Evolutionary conservation across 192 early-diverging fungal species (phyloP), one percentile per base, ranked within the genome.

Genomic region (Radiomyces spectabilis): DNA sequence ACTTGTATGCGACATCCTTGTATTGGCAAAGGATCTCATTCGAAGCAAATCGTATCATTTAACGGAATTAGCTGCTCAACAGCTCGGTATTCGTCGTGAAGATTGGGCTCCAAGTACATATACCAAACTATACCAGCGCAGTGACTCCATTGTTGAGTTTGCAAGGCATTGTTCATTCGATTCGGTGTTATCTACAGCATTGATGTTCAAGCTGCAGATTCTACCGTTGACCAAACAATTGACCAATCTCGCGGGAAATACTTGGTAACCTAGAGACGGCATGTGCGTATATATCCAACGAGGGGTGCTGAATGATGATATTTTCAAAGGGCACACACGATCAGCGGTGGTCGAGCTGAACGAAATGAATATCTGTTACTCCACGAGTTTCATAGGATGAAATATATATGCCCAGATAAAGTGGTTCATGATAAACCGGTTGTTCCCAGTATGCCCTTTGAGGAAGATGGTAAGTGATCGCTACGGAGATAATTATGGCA

Each of bases 341-440:
- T 99, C 66, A 80, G 79, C 44, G 92, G 92, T 25, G 91, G 85
- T 18, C 77, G 94, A 39, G 89, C 94, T 12, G 94, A 97, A 55
- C 83, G 95, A 39, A 98, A 98, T 65, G 97, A 98, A 71, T 94
- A 75, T 51, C 76, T 99, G 8, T 63, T 99, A 18, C 65, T 99
- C 13, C 97, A 99, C 67, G 94, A 97, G 68, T 99, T 99, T 65
- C 91, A 96, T 61, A 73, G 79, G 34, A 74, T 73, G 47, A 94
- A 94, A 54, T 99, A 83, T 54, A 88, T 99, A 29, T 88, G 89
- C 38, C 97, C 97, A 0, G 95, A 99, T 53, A 91, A 88, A 50
- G 50, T 72, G 0, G 76, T 68, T 51, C 61, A 45, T 41, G 62
- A 54, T 6, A 57, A 58, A 46, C 24, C 24, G 19, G 33, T 5